These are phyloP conservation scores for Beauveria scarabaeidicola DNA, from an alignment of 2,329 filamentous ascomycete species.

Conservation along the genomic window DNA sequence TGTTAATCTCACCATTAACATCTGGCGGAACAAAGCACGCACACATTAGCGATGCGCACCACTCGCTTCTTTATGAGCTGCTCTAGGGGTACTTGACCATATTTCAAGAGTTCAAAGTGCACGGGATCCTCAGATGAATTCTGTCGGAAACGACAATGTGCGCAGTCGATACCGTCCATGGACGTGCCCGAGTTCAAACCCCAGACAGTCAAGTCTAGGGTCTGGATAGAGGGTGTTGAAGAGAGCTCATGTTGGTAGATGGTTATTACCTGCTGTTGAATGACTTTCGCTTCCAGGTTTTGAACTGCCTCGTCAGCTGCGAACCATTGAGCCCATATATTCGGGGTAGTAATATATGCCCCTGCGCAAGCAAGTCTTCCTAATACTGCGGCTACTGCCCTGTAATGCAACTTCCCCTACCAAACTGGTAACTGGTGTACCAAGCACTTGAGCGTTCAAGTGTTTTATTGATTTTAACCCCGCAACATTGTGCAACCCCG, in stretches of 20 bases:
- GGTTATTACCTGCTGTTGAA: not conserved
- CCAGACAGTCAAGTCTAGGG: constrained; percentile 43
- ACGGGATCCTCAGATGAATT: constrained; percentile 41
- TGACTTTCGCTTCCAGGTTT: not conserved
- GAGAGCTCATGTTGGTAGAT: not conserved
- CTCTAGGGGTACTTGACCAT: constrained; percentile 47
- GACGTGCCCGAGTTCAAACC: constrained; percentile 42
- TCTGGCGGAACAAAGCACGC: constrained; percentile 49
- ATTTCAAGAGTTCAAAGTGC: constrained; percentile 48
- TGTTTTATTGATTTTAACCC: not conserved
- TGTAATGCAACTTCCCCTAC: not conserved
- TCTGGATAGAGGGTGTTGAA: not conserved
- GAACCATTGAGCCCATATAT: not conserved
- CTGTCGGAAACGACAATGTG: constrained; percentile 48
- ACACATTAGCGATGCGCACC: constrained; percentile 51
- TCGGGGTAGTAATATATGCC: not conserved
- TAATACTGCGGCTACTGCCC: not conserved
- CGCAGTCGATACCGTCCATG: constrained; percentile 52
- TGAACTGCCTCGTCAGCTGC: not conserved
- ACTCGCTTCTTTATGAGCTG: constrained; percentile 46
- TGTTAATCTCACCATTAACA: constrained; percentile 22
- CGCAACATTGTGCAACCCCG: not conserved
- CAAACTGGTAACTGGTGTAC: not conserved
- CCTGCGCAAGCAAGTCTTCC: not conserved
- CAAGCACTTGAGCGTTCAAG: not conserved